phyloP scores from a whole-genome alignment of 1,284 basidiomycete genomes.

The Cystobasidium pallidum region DNA sequence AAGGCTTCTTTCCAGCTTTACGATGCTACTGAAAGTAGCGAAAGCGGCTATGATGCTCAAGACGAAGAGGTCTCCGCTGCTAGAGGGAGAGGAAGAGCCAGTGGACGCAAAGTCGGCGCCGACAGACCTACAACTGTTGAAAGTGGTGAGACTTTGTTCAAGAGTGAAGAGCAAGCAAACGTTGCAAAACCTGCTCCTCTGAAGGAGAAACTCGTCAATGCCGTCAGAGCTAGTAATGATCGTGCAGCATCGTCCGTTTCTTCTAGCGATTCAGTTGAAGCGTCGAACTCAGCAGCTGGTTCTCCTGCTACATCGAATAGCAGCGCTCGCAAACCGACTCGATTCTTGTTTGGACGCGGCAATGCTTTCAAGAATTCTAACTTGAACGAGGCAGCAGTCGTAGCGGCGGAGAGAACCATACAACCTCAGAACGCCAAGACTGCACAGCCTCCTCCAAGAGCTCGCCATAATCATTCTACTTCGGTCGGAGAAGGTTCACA shows the following conservation, averaged over 20 bases:
- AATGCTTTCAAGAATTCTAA: slow-evolving; percentile 33
- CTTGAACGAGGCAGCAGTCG: not conserved
- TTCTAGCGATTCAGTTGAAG: not conserved
- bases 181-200: slow-evolving; percentile 18
- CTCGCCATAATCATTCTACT: slow-evolving; percentile 36
- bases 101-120: not conserved
- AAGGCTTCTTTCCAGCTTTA: not conserved
- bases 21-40: slow-evolving; percentile 16
- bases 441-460: not conserved
- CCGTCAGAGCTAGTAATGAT: slow-evolving; percentile 24
- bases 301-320: slow-evolving; percentile 3
- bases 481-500: slow-evolving; percentile 39
- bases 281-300: not conserved
- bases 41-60: slow-evolving; percentile 40
- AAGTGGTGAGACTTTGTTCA: not conserved
- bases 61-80: slow-evolving; percentile 23
- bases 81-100: slow-evolving; percentile 4
- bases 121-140: not conserved
- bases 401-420: not conserved
- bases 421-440: not conserved
- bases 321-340: slow-evolving; percentile 1
- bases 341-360: slow-evolving; percentile 33
- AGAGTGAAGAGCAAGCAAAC: not conserved
- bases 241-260: not conserved
- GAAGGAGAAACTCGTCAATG: slow-evolving; percentile 25